Percentiles rank a stretch among this genome's conserved stretches.
phyloP scores from a whole-genome alignment of 2,329 filamentous ascomycete genomes.

The Botryosphaeria dothidea region DNA sequence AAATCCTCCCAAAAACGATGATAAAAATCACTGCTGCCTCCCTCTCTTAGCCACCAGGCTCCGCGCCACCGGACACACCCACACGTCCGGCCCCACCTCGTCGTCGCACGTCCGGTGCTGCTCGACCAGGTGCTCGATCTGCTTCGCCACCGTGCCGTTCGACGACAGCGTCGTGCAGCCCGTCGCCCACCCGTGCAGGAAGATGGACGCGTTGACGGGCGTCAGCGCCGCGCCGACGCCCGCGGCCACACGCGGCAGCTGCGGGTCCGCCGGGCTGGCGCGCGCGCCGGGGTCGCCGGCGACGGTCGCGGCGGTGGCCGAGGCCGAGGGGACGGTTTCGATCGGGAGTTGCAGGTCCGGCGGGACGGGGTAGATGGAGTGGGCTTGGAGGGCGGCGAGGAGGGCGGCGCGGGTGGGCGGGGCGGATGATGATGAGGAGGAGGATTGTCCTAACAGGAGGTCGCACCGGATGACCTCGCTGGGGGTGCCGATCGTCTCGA shows the following conservation, averaged over 20 bases:
- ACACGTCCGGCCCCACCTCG: conserved; percentile 59
- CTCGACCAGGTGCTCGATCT: conserved; percentile 63
- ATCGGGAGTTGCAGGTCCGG: conserved; percentile 63
- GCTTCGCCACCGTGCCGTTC: conserved; percentile 67
- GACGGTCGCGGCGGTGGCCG: conserved; percentile 34
- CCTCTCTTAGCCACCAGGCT: conserved; percentile 63
- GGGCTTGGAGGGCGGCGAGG: conserved; percentile 23
- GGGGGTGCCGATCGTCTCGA: conserved; percentile 40
- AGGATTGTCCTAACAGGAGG: conserved; percentile 50
- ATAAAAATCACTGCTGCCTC: neutral
- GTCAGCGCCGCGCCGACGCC: conserved; percentile 53
- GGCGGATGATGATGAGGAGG: neutral
- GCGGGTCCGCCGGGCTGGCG: neutral
- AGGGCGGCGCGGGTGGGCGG: neutral
- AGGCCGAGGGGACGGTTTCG: conserved; percentile 50
- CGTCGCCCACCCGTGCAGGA: conserved; percentile 69
- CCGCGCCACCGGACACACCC: conserved; percentile 65
- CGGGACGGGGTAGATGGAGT: conserved; percentile 59
- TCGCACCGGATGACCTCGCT: conserved; percentile 55
- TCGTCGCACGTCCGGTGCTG: conserved; percentile 51
- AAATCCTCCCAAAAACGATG: neutral
- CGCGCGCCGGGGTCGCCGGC: neutral
- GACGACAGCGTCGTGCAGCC: conserved; percentile 68
- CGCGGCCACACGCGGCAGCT: conserved; percentile 36
- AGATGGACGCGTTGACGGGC: conserved; percentile 67